These are phyloP conservation scores for Yamadazyma membranifaciens DNA, from an alignment of 1,139 yeast species.

Conservation along the genomic window DNA sequence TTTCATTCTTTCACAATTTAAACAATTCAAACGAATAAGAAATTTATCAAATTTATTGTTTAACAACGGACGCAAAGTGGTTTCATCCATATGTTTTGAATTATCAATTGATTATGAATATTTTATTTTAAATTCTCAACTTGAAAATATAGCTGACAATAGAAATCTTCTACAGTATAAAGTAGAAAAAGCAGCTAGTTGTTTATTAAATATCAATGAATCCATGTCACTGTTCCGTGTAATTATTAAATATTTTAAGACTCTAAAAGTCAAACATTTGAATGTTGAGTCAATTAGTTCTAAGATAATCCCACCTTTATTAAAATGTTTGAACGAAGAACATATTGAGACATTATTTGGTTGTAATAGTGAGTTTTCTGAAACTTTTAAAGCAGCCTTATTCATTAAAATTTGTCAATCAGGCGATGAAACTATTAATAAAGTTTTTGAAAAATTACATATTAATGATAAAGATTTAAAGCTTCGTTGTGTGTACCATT, in stretches of 20 bases:
- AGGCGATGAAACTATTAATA: slow-evolving; percentile 4
- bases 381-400: slow-evolving; percentile 2
- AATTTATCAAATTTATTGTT: slow-evolving; percentile 27
- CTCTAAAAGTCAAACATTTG: background rate
- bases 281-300: slow-evolving; percentile 1
- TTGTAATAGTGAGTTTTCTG: background rate
- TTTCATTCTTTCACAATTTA: slow-evolving; percentile 14
- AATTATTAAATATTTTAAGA: slow-evolving; percentile 1
- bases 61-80: slow-evolving; percentile 15
- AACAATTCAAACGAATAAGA: slow-evolving; percentile 27
- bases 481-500: slow-evolving; percentile 16
- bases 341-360: background rate
- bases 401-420: slow-evolving; percentile 6
- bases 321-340: background rate
- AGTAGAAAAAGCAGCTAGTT: background rate
- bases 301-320: background rate
- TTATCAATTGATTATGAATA: slow-evolving; percentile 22
- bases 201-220: background rate
- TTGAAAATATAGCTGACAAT: background rate
- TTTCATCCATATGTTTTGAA: slow-evolving; percentile 13
- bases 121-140: slow-evolving; percentile 10
- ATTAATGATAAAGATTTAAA: background rate
- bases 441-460: background rate
- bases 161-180: background rate
- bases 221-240: background rate